A percentile compares a stretch with the other conserved stretches of the same genome.
Conservation (phyloP, 768 basidiomycete species). For the Mycena rebaudengoi region DNA sequence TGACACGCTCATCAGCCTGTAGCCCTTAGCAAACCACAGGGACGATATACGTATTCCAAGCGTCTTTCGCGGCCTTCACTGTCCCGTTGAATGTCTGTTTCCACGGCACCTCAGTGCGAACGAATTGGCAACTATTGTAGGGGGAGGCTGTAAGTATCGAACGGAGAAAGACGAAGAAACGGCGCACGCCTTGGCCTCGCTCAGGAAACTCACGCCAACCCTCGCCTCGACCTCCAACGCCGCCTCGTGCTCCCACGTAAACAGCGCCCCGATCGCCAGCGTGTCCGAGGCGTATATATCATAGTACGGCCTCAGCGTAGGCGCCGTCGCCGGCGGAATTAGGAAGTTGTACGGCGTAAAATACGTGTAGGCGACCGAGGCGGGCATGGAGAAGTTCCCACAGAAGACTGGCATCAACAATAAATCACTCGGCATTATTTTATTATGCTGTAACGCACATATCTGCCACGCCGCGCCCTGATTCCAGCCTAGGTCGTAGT, state of each 20-base stretch:
- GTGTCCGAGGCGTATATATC: conserved; percentile 5
- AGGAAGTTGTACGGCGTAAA: conserved; percentile 9
- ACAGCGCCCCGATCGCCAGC: not conserved
- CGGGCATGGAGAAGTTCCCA: not conserved
- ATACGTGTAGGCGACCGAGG: not conserved
- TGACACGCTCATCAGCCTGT: not conserved
- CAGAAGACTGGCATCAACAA: conserved; percentile 1
- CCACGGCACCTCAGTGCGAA: conserved; percentile 1
- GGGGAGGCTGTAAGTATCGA: not conserved
- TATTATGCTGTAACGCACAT: not conserved
- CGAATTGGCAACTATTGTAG: not conserved
- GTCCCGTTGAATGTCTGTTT: conserved; percentile 5
- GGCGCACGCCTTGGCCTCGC: conserved; percentile 1
- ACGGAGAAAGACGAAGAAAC: not conserved
- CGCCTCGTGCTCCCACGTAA: conserved; percentile 1
- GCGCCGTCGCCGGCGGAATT: not conserved
- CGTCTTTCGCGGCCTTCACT: not conserved
- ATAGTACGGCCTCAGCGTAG: not conserved
- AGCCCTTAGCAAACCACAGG: not conserved
- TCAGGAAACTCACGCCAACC: conserved; percentile 5
- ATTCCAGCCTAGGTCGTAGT: conserved; percentile 5
- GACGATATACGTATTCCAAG: not conserved
- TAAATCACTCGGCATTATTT: no score
- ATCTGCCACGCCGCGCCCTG: conserved; percentile 5
- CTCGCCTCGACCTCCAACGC: not conserved